Evolutionary conservation across 2,329 filamentous ascomycete genomes (phyloP), one percentile per base, ranked within the genome.

Genomic region (Claviceps africana): DNA sequence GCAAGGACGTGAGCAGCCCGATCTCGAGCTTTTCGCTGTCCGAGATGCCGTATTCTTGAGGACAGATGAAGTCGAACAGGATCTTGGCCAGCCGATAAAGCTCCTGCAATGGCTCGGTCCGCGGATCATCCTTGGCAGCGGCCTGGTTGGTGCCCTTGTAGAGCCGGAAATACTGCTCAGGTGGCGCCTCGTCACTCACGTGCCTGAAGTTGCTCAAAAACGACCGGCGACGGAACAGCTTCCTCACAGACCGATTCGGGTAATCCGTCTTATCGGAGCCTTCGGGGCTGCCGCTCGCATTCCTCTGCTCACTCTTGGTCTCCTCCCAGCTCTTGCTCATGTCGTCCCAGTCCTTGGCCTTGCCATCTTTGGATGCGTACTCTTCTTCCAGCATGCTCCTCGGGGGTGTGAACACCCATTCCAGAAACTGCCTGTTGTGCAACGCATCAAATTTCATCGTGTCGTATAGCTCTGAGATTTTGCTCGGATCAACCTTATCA

Each of bases 361-460:
- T 73, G 21, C 61, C 62, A 1, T 75, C 72, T 33, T 70, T 72
- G 28, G 62, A 63, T 47, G 67, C 72, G 55, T 77, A 74, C 57
- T 86, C 82, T 50, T 91, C 86, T 51, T 86, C 85, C 11, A 91
- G 72, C 69, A 95, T 87, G 54, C 75, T 77, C 61, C 81, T 83
- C 35, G 87, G 83, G 1, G 93, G 93, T 17, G 89, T 95, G 60
- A 98, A 98, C 0, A 96, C 85, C 88, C 93, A 97, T 67, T 98
- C 93, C 4, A 98, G 73, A 62, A 98, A 98, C 56, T 89, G 88
- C 2, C 93, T 83, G 64, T 98, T 98, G 69, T 98, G 94, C 15
- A 98, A 75, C 1, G 93, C 93, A 66, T 98, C 93, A 58, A 97
- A 98, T 68, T 98, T 98, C 93, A 98, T 97, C 21, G 91, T 97